Conservation (phyloP, 345 rosid genomes). For the Salix caprea region DNA sequence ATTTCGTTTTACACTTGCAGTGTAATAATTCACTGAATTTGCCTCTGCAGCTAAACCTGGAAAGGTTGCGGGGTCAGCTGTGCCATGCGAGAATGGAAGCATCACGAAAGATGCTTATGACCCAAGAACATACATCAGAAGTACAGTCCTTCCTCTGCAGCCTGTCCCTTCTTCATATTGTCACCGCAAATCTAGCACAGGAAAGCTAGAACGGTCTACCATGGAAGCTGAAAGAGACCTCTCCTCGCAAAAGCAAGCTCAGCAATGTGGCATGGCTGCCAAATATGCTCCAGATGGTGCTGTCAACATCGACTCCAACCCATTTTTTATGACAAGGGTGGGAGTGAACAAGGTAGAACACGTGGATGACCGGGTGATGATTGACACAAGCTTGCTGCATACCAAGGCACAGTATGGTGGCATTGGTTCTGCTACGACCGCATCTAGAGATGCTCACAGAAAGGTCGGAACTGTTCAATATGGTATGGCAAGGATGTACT, state of each 20-base stretch:
- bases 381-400: constrained; percentile 61
- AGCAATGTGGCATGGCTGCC: constrained; percentile 48
- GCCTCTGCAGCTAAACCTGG: constrained; percentile 58
- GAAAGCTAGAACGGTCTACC: constrained; percentile 49
- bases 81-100: constrained; percentile 51
- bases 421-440: constrained; percentile 41
- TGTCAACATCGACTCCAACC: constrained; percentile 72
- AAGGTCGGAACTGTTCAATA: constrained; percentile 76
- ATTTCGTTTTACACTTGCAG: not conserved
- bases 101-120: constrained; percentile 53
- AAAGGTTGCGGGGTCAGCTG: constrained; percentile 55
- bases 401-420: constrained; percentile 55
- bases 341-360: constrained; percentile 56
- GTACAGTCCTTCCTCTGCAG: constrained; percentile 45
- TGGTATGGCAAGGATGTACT: constrained; percentile 72
- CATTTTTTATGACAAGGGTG: constrained; percentile 61
- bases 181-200: constrained; percentile 39
- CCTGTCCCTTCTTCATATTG: constrained; percentile 38
- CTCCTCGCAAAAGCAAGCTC: constrained; percentile 49
- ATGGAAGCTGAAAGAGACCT: constrained; percentile 46
- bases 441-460: constrained; percentile 45
- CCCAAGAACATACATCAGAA: constrained; percentile 57
- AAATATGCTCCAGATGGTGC: constrained; percentile 66
- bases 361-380: constrained; percentile 45
- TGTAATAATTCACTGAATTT: constrained; percentile 7